These are phyloP conservation scores for Phytophthora europaea DNA, from an alignment of 352 stramenopile species.

Conservation along the genomic window DNA sequence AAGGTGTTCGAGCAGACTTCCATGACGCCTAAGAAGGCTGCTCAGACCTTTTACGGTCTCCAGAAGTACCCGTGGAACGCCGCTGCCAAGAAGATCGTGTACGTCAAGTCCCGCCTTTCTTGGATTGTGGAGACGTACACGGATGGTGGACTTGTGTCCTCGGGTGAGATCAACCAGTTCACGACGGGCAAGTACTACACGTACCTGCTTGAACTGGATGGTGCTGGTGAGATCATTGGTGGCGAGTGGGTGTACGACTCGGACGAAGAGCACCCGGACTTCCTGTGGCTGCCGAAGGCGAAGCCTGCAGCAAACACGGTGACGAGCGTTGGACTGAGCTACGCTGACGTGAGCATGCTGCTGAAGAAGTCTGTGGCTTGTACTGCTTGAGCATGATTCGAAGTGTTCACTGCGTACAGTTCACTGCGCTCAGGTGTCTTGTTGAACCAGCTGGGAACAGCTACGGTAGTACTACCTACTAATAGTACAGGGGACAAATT, in stretches of 20 bases:
- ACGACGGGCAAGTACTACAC: conserved; percentile 42
- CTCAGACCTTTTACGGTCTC: conserved; percentile 47
- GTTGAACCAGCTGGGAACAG: no score
- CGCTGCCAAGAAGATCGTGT: conserved; percentile 48
- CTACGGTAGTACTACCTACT: no score
- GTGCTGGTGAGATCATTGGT: conserved; percentile 41
- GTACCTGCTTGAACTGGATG: conserved; percentile 53
- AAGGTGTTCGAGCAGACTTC: conserved; percentile 47
- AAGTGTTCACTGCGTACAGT: no score
- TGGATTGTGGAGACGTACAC: conserved; percentile 54
- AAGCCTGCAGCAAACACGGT: conserved; percentile 38
- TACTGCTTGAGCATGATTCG: no score
- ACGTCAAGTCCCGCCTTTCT: conserved; percentile 48
- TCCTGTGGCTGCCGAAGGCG: conserved; percentile 44
- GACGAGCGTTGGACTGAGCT: conserved; percentile 33
- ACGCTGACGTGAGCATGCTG: conserved; percentile 40
- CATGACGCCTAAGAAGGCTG: conserved; percentile 42
- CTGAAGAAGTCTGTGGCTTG: conserved; percentile 32
- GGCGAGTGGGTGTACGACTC: conserved; percentile 34
- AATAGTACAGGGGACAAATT: no score
- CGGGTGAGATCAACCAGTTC: conserved; percentile 28
- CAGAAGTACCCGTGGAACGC: conserved; percentile 62
- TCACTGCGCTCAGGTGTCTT: no score
- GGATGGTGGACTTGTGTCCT: conserved; percentile 42
- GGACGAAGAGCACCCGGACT: conserved; percentile 45